Evolutionary conservation across 1,139 yeast species (phyloP).

Genomic region (Groenewaldozyma auringiensis): DNA sequence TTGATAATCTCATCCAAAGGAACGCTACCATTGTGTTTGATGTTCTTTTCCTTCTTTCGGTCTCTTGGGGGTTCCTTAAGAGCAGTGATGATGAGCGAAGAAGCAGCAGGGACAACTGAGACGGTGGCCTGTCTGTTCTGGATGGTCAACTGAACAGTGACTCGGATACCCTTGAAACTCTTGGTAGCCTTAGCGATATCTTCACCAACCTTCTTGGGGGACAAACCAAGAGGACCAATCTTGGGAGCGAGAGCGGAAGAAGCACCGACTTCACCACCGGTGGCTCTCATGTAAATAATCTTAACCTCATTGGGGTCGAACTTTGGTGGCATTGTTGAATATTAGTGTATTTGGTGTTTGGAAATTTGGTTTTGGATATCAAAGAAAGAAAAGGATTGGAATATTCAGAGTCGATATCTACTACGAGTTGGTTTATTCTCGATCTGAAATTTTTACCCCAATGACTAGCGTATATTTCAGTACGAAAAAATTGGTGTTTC

Average conservation of each 20-base stretch:
- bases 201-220: slow-evolving; percentile 99
- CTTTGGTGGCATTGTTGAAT: slow-evolving; percentile 1
- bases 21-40: slow-evolving; percentile 99
- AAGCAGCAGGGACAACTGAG: slow-evolving; percentile 99
- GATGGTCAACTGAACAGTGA: slow-evolving; percentile 95
- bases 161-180: slow-evolving; percentile 98
- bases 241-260: slow-evolving; percentile 99
- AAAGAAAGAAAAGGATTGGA: no score
- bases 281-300: slow-evolving; percentile 98
- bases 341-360: neutral
- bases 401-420: no score
- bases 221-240: slow-evolving; percentile 99
- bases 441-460: neutral
- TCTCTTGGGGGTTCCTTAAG: slow-evolving; percentile 99
- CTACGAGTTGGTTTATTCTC: neutral
- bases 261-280: slow-evolving; percentile 99
- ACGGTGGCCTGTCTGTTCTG: slow-evolving; percentile 99
- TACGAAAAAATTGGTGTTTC: no score
- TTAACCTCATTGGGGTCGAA: slow-evolving; percentile 98
- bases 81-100: slow-evolving; percentile 98
- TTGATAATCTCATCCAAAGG: slow-evolving; percentile 94
- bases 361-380: neutral
- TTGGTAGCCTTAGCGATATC: slow-evolving; percentile 99
- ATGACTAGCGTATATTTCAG: neutral
- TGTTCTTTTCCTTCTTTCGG: slow-evolving; percentile 99